These are phyloP conservation scores for Rugosomyces carneus DNA, from an alignment of 1,284 basidiomycete species.

Conservation along the genomic window DNA sequence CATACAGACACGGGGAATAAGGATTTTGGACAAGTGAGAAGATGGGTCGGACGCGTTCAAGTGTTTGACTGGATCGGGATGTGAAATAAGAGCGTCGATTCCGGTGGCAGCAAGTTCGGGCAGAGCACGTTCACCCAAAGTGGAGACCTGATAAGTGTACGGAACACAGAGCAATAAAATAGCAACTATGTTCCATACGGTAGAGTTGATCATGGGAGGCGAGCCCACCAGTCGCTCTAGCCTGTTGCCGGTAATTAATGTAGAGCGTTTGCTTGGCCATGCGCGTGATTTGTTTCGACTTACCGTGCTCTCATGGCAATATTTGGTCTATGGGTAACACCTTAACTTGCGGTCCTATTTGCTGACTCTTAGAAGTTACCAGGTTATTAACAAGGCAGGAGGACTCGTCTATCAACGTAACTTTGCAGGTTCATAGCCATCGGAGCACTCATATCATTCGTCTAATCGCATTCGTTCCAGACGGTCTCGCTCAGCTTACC, in stretches of 20 bases:
- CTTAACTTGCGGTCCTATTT: not conserved
- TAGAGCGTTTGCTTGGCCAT: not conserved
- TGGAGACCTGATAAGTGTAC: conserved; percentile 25
- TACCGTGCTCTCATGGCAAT: conserved; percentile 48
- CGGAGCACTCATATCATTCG: conserved; percentile 6
- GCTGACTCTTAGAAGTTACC: conserved; percentile 8
- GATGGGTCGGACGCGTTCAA: conserved; percentile 56
- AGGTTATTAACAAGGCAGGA: conserved; percentile 99
- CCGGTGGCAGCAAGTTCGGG: conserved; percentile 44
- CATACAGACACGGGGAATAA: conserved; percentile 79
- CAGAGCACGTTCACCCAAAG: conserved; percentile 39
- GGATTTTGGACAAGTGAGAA: conserved; percentile 75
- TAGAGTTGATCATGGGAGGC: conserved; percentile 5
- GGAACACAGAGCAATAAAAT: conserved; percentile 14
- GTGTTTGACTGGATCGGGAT: conserved; percentile 59
- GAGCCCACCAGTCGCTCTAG: not conserved
- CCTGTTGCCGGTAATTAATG: not conserved
- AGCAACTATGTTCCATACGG: not conserved
- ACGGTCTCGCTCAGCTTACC: conserved; percentile 79
- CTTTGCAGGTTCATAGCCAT: conserved; percentile 65
- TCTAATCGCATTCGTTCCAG: conserved; percentile 35
- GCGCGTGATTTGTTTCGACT: not conserved
- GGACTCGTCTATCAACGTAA: conserved; percentile 93
- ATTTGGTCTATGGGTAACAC: conserved; percentile 73
- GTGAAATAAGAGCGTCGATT: conserved; percentile 44